Conservation (phyloP, 2,329 filamentous ascomycete species). For the Daldinia sp. region DNA sequence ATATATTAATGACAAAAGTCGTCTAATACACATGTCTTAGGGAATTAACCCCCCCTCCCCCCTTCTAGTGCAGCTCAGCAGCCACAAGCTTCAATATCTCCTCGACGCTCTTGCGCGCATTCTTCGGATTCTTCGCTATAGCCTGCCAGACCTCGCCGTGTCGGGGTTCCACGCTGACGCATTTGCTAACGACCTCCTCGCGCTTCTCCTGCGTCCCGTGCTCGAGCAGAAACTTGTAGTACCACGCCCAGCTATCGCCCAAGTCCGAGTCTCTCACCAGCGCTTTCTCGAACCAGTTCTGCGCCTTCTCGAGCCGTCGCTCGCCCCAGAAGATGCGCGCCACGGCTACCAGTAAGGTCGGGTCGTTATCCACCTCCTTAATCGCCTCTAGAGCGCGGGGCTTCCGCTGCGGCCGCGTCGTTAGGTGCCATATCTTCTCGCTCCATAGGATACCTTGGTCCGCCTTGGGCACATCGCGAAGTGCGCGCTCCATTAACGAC, state of each 20-base stretch:
- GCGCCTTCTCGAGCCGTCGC: slow-evolving; percentile 90
- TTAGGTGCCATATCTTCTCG: slow-evolving; percentile 95
- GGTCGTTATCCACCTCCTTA: slow-evolving; percentile 95
- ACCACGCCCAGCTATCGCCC: slow-evolving; percentile 98
- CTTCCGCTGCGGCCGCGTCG: slow-evolving; percentile 91
- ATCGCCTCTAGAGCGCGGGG: slow-evolving; percentile 92
- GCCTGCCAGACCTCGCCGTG: slow-evolving; percentile 94
- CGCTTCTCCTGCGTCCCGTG: slow-evolving; percentile 96
- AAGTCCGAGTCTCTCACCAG: slow-evolving; percentile 86
- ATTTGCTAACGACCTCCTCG: slow-evolving; percentile 84
- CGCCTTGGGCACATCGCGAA: slow-evolving; percentile 85
- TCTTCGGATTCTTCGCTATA: slow-evolving; percentile 86
- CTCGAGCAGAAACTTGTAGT: slow-evolving; percentile 91
- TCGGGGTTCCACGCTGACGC: slow-evolving; percentile 83
- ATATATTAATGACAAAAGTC: neutral
- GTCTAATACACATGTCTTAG: neutral
- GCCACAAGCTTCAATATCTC: slow-evolving; percentile 87
- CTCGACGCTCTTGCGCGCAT: slow-evolving; percentile 79
- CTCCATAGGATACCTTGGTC: slow-evolving; percentile 86
- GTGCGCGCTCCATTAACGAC: slow-evolving; percentile 90
- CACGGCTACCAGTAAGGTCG: slow-evolving; percentile 88
- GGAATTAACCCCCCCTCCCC: neutral
- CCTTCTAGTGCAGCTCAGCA: slow-evolving; percentile 43
- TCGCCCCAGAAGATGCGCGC: slow-evolving; percentile 97
- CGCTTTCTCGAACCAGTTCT: slow-evolving; percentile 97